Conservation (phyloP, 2,329 filamentous ascomycete species). For the Periconia digitata region DNA sequence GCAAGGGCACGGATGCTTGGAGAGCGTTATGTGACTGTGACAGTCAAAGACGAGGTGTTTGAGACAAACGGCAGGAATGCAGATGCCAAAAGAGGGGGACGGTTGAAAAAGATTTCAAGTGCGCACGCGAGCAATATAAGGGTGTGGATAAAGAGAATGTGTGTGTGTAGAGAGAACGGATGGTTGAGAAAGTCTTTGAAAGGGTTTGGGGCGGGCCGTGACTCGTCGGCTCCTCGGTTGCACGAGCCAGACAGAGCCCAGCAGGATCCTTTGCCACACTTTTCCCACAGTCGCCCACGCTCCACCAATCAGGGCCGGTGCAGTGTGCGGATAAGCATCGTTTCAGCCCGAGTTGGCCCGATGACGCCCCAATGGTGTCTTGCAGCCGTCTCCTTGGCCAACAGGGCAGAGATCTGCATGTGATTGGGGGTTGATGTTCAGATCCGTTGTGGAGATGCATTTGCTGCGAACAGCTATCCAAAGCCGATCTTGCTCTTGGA, state of each 20-base stretch:
- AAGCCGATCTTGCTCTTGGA: too few species aligned
- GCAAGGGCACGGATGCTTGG: not conserved
- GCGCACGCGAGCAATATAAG: conserved; percentile 14
- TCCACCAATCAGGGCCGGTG: conserved; percentile 12
- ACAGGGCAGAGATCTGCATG: not conserved
- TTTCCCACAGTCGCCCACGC: not conserved
- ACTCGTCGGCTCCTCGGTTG: not conserved
- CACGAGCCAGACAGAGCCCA: conserved; percentile 3
- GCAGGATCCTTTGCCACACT: conserved; percentile 8
- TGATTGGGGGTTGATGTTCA: not conserved
- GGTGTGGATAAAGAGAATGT: conserved; percentile 2
- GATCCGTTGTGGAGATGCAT: not conserved
- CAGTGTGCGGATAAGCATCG: conserved; percentile 2
- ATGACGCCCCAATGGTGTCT: conserved; percentile 18
- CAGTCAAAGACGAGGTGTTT: conserved; percentile 1
- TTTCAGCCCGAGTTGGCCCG: conserved; percentile 19
- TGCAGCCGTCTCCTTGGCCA: conserved; percentile 8
- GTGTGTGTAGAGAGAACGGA: not conserved
- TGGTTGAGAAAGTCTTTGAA: not conserved
- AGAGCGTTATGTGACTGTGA: not conserved
- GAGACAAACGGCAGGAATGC: too few species aligned
- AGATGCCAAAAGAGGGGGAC: not conserved
- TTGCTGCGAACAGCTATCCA: too few species aligned
- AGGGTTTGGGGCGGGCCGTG: not conserved
- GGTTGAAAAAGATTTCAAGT: not conserved